These are phyloP conservation scores for Haemoproteus tartakovskyi DNA, from an alignment of 169 alveolate species.

Conservation along the genomic window DNA sequence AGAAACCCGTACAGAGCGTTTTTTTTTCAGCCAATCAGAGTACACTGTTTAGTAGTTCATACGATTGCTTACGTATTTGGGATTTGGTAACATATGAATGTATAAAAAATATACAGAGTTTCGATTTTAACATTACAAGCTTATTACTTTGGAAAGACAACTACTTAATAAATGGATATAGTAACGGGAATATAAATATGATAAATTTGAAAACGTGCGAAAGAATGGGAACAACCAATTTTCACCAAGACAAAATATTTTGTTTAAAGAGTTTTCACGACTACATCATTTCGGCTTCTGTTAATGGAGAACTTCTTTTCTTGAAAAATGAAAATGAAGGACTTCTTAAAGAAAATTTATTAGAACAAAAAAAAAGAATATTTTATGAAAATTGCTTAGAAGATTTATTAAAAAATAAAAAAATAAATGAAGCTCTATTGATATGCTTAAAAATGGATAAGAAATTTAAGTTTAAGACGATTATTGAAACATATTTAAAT, in stretches of 20 bases:
- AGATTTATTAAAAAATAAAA: slow-evolving; percentile 40
- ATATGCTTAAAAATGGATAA: slow-evolving; percentile 53
- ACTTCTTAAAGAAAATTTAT: slow-evolving; percentile 11
- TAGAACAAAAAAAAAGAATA: slow-evolving; percentile 9
- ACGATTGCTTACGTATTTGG: slow-evolving; percentile 53
- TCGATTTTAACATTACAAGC: slow-evolving; percentile 42
- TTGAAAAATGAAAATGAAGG: slow-evolving; percentile 41
- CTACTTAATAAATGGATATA: slow-evolving; percentile 37
- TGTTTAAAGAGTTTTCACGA: slow-evolving; percentile 26
- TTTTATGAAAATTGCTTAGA: slow-evolving; percentile 54
- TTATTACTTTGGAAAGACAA: slow-evolving; percentile 32
- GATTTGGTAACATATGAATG: slow-evolving; percentile 14
- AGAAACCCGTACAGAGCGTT: slow-evolving; percentile 45
- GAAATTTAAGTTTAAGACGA: slow-evolving; percentile 50
- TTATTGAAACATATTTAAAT: slow-evolving; percentile 61
- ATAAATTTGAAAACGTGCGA: slow-evolving; percentile 52
- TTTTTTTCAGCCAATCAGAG: slow-evolving; percentile 18
- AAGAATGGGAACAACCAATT: slow-evolving; percentile 30
- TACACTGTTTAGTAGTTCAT: slow-evolving; percentile 32
- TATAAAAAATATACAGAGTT: slow-evolving; percentile 56
- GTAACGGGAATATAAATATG: slow-evolving; percentile 56
- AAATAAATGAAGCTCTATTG: slow-evolving; percentile 45
- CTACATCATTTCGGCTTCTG: slow-evolving; percentile 26
- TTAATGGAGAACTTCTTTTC: slow-evolving; percentile 50
- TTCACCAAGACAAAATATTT: slow-evolving; percentile 59